Conservation (phyloP, 257 asterid species). For the Nyctanthes arbortristis region DNA sequence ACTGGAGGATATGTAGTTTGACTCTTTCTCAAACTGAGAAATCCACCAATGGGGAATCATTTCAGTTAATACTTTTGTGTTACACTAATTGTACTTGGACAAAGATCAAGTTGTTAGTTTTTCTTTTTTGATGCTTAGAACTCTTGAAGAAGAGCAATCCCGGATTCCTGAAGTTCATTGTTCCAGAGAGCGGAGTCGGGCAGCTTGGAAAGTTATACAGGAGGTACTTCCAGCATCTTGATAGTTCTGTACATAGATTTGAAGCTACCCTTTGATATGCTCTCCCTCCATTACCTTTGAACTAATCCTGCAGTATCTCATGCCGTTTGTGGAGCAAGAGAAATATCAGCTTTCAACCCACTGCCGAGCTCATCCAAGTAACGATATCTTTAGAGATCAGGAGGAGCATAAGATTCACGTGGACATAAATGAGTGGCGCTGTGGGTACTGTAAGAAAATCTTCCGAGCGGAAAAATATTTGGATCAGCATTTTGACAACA, state of each 20-base stretch:
- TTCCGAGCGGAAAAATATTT: constrained; percentile 80
- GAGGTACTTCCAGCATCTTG: constrained; percentile 47
- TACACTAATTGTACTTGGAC: not conserved
- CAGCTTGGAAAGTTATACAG: constrained; percentile 75
- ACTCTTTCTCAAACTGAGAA: not conserved
- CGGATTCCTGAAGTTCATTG: constrained; percentile 75
- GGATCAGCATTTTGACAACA: constrained; percentile 94
- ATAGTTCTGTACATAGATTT: not conserved
- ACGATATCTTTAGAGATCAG: constrained; percentile 85
- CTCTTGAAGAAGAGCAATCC: constrained; percentile 41
- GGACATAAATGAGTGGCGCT: constrained; percentile 83
- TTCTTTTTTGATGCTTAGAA: constrained; percentile 38
- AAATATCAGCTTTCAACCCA: constrained; percentile 60
- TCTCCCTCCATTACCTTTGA: constrained; percentile 19
- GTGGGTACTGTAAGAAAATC: constrained; percentile 87
- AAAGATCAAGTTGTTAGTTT: not conserved
- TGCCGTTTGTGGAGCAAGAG: constrained; percentile 73
- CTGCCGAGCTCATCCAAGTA: constrained; percentile 80
- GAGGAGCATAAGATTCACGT: constrained; percentile 84
- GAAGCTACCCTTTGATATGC: not conserved
- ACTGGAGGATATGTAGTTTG: not conserved
- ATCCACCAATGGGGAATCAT: not conserved
- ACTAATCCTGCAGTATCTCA: constrained; percentile 64
- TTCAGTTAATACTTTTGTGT: constrained; percentile 1
- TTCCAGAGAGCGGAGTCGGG: constrained; percentile 93